Evolutionary conservation across 768 basidiomycete genomes (phyloP), one percentile per base, ranked within the genome.

Genomic region (Tulasnella sp.): DNA sequence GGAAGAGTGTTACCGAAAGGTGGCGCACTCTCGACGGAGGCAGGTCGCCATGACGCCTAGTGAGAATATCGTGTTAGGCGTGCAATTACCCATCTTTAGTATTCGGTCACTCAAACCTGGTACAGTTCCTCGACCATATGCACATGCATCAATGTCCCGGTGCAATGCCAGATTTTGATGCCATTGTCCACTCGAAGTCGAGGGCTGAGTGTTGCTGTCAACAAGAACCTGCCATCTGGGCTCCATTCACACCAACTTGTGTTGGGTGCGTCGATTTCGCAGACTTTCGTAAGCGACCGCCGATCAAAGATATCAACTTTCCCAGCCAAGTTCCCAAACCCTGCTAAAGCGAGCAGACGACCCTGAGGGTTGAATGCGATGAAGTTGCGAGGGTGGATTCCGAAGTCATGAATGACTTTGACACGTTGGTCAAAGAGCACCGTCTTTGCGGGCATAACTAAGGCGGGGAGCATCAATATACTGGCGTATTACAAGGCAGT

Each of bases 101-200:
- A 46, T 36, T 31, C 10, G 21, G 9, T 31, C 0, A 40, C 18
- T 38, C 44, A 73, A 79, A 86, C 87, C 84, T 98, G 96, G 85
- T 98, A 99, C 19, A 98, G 89, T 84, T 99, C 97, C 4, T 98
- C 95, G 77, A 91, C 86, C 72, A 87, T 83, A 84, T 98, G 95
- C 27, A 93, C 87, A 81, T 98, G 95, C 77, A 98, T 84, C n/a
- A 99, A 89, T 1, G 91, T 89, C 12, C 98, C 97, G 0, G 91
- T 89, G 84, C 94, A 96, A 84, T 97, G 96, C 94, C 93, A 98
- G 80, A 99, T 89, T 87, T 97, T 98, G 85, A 99, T 91, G 1
- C 97, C 96, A 82, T 99, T 99, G 87, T 99, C 98, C 80, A 99
- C 98, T 52, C 98, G 91, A 74, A 99, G 87, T 34, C 98, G 91